Evolutionary conservation across 2,329 filamentous ascomycete genomes (phyloP).

Genomic region (Tolypocladium nubicola): DNA sequence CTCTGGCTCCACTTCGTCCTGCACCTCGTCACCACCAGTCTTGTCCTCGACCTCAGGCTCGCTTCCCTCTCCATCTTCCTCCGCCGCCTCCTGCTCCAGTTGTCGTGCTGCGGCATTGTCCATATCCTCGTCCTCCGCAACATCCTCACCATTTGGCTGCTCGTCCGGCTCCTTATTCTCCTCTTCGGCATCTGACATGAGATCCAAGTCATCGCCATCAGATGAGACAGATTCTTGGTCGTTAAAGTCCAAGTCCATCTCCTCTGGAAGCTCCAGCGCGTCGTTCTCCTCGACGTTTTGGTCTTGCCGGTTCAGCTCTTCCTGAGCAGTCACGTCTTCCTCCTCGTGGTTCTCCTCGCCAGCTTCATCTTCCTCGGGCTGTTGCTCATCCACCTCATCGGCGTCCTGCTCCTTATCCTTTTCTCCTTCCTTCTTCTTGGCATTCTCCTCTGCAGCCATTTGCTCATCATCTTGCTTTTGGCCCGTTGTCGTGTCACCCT

Average conservation of each 20-base stretch:
- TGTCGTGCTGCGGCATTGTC: slow-evolving; percentile 26
- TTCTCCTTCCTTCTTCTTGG: slow-evolving; percentile 34
- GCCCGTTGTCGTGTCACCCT: slow-evolving; percentile 62
- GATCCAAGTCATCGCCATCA: slow-evolving; percentile 47
- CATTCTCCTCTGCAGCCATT: slow-evolving; percentile 47
- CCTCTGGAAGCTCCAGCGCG: slow-evolving; percentile 73
- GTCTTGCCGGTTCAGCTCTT: slow-evolving; percentile 51
- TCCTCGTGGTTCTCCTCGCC: slow-evolving; percentile 53
- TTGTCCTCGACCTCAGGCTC: slow-evolving; percentile 42
- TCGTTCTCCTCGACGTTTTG: slow-evolving; percentile 75
- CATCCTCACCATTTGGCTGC: slow-evolving; percentile 25
- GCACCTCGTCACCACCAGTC: slow-evolving; percentile 36
- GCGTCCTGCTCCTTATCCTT: slow-evolving; percentile 32
- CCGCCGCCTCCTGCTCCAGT: slow-evolving; percentile 23
- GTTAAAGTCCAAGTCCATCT: slow-evolving; percentile 77
- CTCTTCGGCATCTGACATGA: slow-evolving; percentile 44
- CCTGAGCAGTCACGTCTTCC: slow-evolving; percentile 43
- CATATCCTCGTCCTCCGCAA: slow-evolving; percentile 22
- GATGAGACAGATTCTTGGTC: slow-evolving; percentile 48
- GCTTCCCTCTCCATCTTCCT: slow-evolving; percentile 46
- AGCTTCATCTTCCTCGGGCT: slow-evolving; percentile 28
- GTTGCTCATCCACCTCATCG: slow-evolving; percentile 29
- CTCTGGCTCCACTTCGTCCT: slow-evolving; percentile 31
- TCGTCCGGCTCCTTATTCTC: slow-evolving; percentile 26
- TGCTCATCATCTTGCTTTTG: slow-evolving; percentile 56